Evolutionary conservation across 2,329 filamentous ascomycete genomes (phyloP), one percentile per base, ranked within the genome.

Genomic region (Dothideomycetes sp.): DNA sequence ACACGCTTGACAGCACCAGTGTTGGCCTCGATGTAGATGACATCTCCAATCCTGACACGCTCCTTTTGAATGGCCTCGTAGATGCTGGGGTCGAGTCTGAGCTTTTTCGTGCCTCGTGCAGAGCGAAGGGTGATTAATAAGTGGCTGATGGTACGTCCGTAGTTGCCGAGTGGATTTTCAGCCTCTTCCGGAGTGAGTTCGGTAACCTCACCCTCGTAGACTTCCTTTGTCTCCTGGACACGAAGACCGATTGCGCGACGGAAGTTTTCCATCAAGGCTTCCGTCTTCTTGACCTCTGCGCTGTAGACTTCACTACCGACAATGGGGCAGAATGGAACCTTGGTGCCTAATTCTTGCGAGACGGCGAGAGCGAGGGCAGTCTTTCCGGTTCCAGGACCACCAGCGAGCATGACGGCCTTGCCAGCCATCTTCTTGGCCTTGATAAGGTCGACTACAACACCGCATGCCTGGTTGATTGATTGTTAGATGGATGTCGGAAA

Each of bases 31-130:
- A 98, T 96, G 69, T 98, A 98, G 61, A 98, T 85, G 54, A 98
- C 91, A 61, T 98, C 91, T 59, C 91, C 91, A 33, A 96, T 81
- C 3, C 87, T 84, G 31, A 98, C 91, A 47, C 88, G 77, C 72
- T 98, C 91, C 68, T 96, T 96, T 61, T 96, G 91, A 54, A 98
- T 95, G 3, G 91, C 91, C 66, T 98, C 91, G 70, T 96, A 98
- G 64, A 98, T 96, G 65, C 87, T 94, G 8, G 91, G 91, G 61
- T 98, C 91, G 38, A 98, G 73, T 34, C 91, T 80, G 52, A 98
- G 74, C 73, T 96, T 96, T 77, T 98, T 98, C 55, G 93, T 94
- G 16, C 91, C 91, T 67, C 87, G 89, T 42, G 85, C 86, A 52
- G 87, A 94, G 72, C 96, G 94, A 52, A 98, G 68, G 9, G 87